Evolutionary conservation across 192 early-diverging fungal species (phyloP).

Genomic region (Umbelopsis isabellina): DNA sequence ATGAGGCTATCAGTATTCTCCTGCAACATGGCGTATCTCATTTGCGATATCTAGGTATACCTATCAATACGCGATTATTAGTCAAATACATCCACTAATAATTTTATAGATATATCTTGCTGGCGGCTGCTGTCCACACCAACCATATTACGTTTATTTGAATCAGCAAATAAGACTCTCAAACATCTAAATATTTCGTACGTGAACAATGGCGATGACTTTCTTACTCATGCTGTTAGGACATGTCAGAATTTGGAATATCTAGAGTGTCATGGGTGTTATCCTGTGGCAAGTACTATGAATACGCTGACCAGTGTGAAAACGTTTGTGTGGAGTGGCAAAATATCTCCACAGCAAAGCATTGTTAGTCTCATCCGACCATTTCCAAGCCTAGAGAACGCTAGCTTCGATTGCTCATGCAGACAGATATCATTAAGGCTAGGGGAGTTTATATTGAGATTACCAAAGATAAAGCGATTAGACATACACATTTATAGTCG

Average conservation of each 20-base stretch:
- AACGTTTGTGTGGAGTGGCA: not conserved
- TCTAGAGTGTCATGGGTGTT: not conserved
- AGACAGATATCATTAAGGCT: no score
- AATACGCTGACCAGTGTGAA: not conserved
- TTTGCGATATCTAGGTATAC: not conserved
- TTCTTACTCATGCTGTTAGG: not conserved
- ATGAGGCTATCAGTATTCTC: not conserved
- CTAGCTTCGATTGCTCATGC: no score
- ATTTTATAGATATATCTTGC: not conserved
- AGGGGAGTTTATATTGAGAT: no score
- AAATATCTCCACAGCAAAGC: no score
- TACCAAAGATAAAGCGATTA: no score
- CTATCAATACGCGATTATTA: not conserved
- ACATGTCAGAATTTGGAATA: not conserved
- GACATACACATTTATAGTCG: no score
- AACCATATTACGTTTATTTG: not conserved
- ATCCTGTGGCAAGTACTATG: not conserved
- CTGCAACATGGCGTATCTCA: not conserved
- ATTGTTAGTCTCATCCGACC: no score
- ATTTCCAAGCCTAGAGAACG: no score
- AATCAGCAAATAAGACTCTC: not conserved
- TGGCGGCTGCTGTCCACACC: not conserved
- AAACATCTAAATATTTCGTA: constrained; percentile 2
- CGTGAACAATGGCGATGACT: not conserved
- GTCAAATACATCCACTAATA: not conserved